Evolutionary conservation across 257 asterid species (phyloP).

Genomic region (Ehretia macrophylla): DNA sequence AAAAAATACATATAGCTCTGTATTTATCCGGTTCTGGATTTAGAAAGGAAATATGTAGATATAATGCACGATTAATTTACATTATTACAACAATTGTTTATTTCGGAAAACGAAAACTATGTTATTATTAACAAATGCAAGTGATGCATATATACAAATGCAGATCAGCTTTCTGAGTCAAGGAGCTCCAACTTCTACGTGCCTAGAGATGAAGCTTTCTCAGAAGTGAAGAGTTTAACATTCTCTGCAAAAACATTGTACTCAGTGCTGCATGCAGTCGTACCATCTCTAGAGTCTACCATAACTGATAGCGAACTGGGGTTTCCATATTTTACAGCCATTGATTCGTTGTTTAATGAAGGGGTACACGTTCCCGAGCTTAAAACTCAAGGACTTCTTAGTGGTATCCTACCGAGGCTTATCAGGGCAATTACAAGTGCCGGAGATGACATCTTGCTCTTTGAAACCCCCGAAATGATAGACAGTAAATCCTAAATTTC

Average conservation of each 20-base stretch:
- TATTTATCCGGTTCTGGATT: no score
- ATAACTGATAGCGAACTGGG: slow-evolving; percentile 11
- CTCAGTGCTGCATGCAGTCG: slow-evolving; percentile 36
- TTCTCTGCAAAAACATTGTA: slow-evolving; percentile 40
- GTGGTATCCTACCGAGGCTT: slow-evolving; percentile 34
- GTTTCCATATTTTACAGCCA: slow-evolving; percentile 55
- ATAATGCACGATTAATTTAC: no score
- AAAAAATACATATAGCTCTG: no score
- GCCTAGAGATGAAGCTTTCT: slow-evolving; percentile 70
- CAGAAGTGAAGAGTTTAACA: slow-evolving; percentile 40
- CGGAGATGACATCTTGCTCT: slow-evolving; percentile 27
- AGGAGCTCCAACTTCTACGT: slow-evolving; percentile 32
- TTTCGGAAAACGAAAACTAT: no score
- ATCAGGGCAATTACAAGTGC: slow-evolving; percentile 27
- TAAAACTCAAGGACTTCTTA: slow-evolving; percentile 7
- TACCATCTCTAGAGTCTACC: slow-evolving; percentile 29
- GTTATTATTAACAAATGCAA: neutral
- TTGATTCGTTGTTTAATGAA: slow-evolving; percentile 47
- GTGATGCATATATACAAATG: neutral
- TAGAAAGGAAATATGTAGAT: no score
- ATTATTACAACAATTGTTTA: no score
- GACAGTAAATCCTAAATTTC: slow-evolving; percentile 29
- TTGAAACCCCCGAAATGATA: slow-evolving; percentile 45
- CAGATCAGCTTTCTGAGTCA: slow-evolving; percentile 59
- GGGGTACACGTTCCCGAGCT: slow-evolving; percentile 33